These are phyloP conservation scores for Orbilia quercus DNA, from an alignment of 2,329 filamentous ascomycete species.

Conservation along the genomic window DNA sequence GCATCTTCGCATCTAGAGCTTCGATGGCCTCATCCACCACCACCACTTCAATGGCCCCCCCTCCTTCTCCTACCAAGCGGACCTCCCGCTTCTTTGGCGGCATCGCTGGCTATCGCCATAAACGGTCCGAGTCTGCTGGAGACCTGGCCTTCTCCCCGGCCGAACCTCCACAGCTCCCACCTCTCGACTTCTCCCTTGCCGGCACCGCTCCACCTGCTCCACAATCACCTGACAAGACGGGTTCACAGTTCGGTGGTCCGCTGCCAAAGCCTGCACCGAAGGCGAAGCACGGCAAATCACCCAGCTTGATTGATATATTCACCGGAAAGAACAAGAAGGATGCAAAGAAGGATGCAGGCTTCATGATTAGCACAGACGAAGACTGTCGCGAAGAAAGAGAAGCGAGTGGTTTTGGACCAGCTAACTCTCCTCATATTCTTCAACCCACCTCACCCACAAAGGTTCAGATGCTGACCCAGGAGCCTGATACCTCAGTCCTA, in stretches of 20 bases:
- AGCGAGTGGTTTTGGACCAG: neutral
- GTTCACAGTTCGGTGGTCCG: constrained; percentile 20
- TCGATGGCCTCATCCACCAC: constrained; percentile 32
- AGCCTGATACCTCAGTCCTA: constrained; percentile 27
- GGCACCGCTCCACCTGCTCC: neutral
- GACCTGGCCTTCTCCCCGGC: constrained; percentile 14
- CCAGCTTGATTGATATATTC: constrained; percentile 42
- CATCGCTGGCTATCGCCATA: constrained; percentile 24
- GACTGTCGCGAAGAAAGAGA: constrained; percentile 24
- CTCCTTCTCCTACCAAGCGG: constrained; percentile 43
- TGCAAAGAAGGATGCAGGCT: constrained; percentile 30
- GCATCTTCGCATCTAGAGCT: constrained; percentile 6
- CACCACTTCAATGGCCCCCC: too few species aligned
- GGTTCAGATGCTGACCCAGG: constrained; percentile 14
- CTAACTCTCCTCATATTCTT: constrained; percentile 2
- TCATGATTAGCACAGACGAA: constrained; percentile 49
- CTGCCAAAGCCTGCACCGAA: constrained; percentile 25
- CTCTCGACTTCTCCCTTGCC: constrained; percentile 33
- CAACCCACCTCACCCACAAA: constrained; percentile 20
- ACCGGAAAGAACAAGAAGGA: constrained; percentile 40
- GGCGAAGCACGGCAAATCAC: constrained; percentile 33
- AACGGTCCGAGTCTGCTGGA: constrained; percentile 26
- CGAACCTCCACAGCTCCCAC: constrained; percentile 47
- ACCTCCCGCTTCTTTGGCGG: constrained; percentile 37
- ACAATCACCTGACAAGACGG: constrained; percentile 25